Base-by-base conservation (phyloP, 1,284 basidiomycete species). In the Xerocomus minutiporus region DNA sequence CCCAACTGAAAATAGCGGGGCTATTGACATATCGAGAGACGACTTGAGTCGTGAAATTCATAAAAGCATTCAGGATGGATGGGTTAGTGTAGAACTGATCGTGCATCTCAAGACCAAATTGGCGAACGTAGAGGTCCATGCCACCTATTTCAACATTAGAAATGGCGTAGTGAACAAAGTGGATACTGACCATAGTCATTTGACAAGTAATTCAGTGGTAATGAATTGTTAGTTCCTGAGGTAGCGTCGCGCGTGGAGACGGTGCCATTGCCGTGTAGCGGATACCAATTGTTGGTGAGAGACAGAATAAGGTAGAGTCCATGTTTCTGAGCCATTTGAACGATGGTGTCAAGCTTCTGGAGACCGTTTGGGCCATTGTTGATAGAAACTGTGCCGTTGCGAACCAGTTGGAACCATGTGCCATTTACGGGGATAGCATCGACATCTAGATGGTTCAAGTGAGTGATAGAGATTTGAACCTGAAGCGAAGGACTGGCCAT, bases 231-330 rank as follows among this genome's bases (percentile, higher is more conserved):
- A 36, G 72, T 72, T 32, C 64, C 65, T 4, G 53, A 36, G 15
- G 70, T 70, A 5, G 71, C 63, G 60, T 75, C 74, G 36, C 73
- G 57, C 50, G 51, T 48, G 52, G 54, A 38, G 53, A 59, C 52
- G 51, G 49, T 55, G 43, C 50, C 64, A 36, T 54, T 52, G 48
- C 49, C 47, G 51, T 46, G 46, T 17, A 52, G 58, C 0, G 79
- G 80, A 57, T 76, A 76, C 84, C 85, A 88, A 58, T 88, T 88
- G 61, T 88, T 88, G 20, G 84, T 84, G 56, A 88, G 78, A 20
- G 84, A 78, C 13, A 86, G 61, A 26, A 84, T 71, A 35, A 88
- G 52, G 55, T 81, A 83, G 48, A 88, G 71, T 15, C 76, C 80
- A 41, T 82, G 75, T 53, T 82, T 75, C 56, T 80, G 73, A 2